Percentiles rank a stretch among this genome's conserved stretches.
phyloP scores from a whole-genome alignment of 257 asterid genomes.

The Forsythia suspensa region DNA sequence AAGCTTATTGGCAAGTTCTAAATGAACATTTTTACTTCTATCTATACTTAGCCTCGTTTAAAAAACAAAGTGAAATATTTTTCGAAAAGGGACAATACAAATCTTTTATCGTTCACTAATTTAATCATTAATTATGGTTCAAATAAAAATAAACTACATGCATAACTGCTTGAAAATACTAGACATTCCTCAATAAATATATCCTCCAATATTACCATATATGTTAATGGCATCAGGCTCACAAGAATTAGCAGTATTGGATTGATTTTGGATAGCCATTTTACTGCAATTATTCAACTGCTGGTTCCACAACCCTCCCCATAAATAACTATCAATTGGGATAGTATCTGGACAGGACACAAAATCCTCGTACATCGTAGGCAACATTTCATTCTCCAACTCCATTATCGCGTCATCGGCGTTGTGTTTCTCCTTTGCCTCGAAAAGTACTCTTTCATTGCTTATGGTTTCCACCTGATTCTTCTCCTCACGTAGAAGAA shows the following conservation, averaged over 20 bases:
- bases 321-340: conserved; percentile 35
- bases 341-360: conserved; percentile 30
- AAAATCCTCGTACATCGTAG: conserved; percentile 18
- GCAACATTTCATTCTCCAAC: background rate
- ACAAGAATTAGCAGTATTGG: conserved; percentile 12
- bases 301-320: conserved; percentile 56
- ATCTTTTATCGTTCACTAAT: background rate
- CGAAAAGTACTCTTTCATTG: background rate
- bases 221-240: conserved; percentile 26
- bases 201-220: conserved; percentile 30
- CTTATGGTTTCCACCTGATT: background rate
- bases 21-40: too few species aligned
- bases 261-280: conserved; percentile 34
- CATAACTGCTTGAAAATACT: background rate
- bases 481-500: background rate
- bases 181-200: conserved; percentile 26
- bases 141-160: background rate
- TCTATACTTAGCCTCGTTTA: background rate
- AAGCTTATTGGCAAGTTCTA: too few species aligned
- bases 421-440: background rate
- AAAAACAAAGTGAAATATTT: background rate
- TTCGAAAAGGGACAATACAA: background rate
- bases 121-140: background rate
- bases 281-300: conserved; percentile 35
- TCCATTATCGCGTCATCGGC: background rate